phyloP scores from a whole-genome alignment of 306 rosid genomes.

The Morella rubra region DNA sequence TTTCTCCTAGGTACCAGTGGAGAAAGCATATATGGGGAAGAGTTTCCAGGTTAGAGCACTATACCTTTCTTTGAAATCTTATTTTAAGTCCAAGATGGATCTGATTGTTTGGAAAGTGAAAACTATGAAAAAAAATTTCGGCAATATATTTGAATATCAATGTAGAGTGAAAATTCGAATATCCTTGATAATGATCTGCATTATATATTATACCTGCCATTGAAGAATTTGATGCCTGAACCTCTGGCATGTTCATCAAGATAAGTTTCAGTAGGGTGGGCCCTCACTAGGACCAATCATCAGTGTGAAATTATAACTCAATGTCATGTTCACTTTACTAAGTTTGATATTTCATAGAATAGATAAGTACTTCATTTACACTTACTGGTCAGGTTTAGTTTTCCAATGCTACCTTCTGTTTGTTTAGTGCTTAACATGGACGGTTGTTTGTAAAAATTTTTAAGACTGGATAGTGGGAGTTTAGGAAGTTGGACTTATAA shows the following conservation, averaged over 20 bases:
- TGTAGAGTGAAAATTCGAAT: background rate
- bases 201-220: background rate
- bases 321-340: background rate
- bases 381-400: background rate
- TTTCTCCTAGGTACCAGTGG: slow-evolving; percentile 80
- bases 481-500: background rate
- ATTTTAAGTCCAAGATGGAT: background rate
- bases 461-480: background rate
- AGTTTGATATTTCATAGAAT: background rate
- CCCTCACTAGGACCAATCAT: background rate
- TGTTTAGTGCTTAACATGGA: background rate
- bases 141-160: background rate
- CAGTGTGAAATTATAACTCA: background rate
- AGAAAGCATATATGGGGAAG: slow-evolving; percentile 84
- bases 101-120: background rate
- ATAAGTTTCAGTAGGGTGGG: background rate
- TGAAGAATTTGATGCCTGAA: background rate
- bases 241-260: background rate
- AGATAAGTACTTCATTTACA: background rate
- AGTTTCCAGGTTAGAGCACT: slow-evolving; percentile 75
- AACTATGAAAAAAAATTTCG: background rate
- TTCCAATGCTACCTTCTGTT: background rate
- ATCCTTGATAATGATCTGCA: background rate
- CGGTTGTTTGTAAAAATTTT: background rate
- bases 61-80: background rate